phyloP scores from a whole-genome alignment of 495 filamentous ascomycete genomes.

The Aspergillus funiculosus region DNA sequence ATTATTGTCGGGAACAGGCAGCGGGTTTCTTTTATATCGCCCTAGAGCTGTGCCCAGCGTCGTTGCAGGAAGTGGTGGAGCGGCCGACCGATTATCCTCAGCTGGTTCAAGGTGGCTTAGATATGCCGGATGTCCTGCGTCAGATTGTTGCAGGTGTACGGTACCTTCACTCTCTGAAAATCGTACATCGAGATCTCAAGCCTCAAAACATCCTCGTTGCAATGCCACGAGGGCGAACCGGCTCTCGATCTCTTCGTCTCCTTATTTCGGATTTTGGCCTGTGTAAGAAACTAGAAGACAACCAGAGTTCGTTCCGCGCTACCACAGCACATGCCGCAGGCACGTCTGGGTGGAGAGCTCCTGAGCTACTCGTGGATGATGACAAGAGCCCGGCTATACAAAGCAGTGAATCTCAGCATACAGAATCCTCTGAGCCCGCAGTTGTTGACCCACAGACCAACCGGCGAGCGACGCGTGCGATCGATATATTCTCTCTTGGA shows the following conservation, averaged over 20 bases:
- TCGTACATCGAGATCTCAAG: slow-evolving; percentile 95
- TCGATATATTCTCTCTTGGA: slow-evolving; percentile 94
- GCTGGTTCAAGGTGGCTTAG: slow-evolving; percentile 45
- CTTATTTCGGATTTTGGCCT: slow-evolving; percentile 97
- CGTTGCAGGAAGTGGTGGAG: slow-evolving; percentile 80
- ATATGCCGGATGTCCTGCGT: slow-evolving; percentile 62
- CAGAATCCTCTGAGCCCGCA: slow-evolving; percentile 51
- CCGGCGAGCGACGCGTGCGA: slow-evolving; percentile 83
- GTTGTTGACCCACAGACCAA: slow-evolving; percentile 59
- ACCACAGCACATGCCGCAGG: slow-evolving; percentile 91
- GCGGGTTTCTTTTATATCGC: slow-evolving; percentile 95
- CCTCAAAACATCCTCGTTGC: slow-evolving; percentile 91
- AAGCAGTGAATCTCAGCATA: slow-evolving; percentile 38
- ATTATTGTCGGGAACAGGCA: slow-evolving; percentile 84
- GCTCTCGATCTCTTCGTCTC: slow-evolving; percentile 50
- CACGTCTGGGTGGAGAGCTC: slow-evolving; percentile 92
- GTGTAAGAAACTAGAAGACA: slow-evolving; percentile 95
- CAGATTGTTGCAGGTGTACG: slow-evolving; percentile 83
- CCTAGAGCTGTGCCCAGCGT: slow-evolving; percentile 90
- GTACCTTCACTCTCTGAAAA: slow-evolving; percentile 85
- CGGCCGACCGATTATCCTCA: slow-evolving; percentile 58
- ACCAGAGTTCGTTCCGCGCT: slow-evolving; percentile 88
- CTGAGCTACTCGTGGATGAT: slow-evolving; percentile 84
- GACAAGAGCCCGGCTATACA: slow-evolving; percentile 37
- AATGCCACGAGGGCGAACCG: slow-evolving; percentile 42